Conservation (phyloP, 768 basidiomycete genomes). For the Psilocybe cyanescens region DNA sequence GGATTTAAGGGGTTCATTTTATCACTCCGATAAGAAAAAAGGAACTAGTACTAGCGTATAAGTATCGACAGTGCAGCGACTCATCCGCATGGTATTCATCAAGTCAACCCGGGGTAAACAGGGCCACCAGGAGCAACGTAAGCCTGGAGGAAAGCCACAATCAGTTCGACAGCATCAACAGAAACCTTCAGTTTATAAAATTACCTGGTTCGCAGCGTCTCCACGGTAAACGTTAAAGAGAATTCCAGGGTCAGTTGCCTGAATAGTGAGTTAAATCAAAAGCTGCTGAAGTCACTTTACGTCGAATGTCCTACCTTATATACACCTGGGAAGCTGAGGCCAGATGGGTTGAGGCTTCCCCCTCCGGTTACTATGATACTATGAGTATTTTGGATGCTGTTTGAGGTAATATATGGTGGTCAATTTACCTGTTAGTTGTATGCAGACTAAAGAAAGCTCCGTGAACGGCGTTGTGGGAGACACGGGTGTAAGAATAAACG, state of each 20-base stretch:
- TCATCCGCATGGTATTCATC: not conserved
- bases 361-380: slow-evolving; percentile 33
- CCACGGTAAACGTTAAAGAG: slow-evolving; percentile 39
- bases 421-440: slow-evolving; percentile 36
- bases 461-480: not conserved
- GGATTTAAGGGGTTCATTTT: too few species aligned
- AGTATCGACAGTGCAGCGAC: not conserved
- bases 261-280: not conserved
- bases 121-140: slow-evolving; percentile 37
- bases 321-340: slow-evolving; percentile 40
- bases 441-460: slow-evolving; percentile 28
- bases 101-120: slow-evolving; percentile 35
- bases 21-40: too few species aligned
- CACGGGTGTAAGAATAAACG: not conserved
- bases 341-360: slow-evolving; percentile 37
- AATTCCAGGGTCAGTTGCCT: slow-evolving; percentile 40
- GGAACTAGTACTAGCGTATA: too few species aligned
- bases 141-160: slow-evolving; percentile 16
- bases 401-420: not conserved
- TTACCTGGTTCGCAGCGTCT: slow-evolving; percentile 37
- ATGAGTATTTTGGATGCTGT: not conserved
- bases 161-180: not conserved
- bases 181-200: not conserved
- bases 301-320: slow-evolving; percentile 29
- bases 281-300: not conserved